Base-by-base conservation (phyloP, 805 yeast genomes). In the Candida odintsovae region DNA sequence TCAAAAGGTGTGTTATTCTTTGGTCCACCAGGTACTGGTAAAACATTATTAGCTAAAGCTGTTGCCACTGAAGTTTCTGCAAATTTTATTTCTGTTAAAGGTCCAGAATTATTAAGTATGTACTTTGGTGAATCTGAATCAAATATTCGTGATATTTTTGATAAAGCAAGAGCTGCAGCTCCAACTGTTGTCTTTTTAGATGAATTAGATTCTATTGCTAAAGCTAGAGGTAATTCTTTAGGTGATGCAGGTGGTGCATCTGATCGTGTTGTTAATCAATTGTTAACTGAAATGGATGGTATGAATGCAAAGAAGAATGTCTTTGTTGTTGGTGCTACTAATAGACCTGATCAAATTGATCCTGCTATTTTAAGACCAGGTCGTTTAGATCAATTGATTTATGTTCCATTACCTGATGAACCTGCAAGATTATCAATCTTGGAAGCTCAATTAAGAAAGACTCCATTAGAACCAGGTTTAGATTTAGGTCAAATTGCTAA, bases 11-110 rank as follows among this genome's bases (percentile, higher is more conserved):
- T 94, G 56, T 76, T 94, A 67, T 94, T 94, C 77, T 94, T 86
- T 68, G 99, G 99, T 59, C 99, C 99, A 45, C 99, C 99, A 50
- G 99, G 99, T 86, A 94, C 98, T 50, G 99, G 99, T 90, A 94
- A 94, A 75, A 94, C 99, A 4, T 74, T 94, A 64, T 77, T 94
- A 62, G 99, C 99, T 41, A 94, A 94, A 73, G 99, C 99, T 46
- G 98, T 94, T 58, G 99, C 99, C 42, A 94, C 98, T 42, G 99
- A 94, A 69, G 98, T 94, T 35, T 87, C 97, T 52, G 99, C 99
- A 31, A 94, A 94, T 70, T 94, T 94, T 72, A 94, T 94, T 57
- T 86, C 96, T 42, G 98, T 92, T 45, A 90, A 90, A 73, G 97
- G 97, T 58, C 97, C 97, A 33, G 97, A 90, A 72, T 77, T 92